Evolutionary conservation across 164 flowering plant species (phyloP), one percentile per base, ranked within the genome.

Genomic region (Umbilicus rupestris): DNA sequence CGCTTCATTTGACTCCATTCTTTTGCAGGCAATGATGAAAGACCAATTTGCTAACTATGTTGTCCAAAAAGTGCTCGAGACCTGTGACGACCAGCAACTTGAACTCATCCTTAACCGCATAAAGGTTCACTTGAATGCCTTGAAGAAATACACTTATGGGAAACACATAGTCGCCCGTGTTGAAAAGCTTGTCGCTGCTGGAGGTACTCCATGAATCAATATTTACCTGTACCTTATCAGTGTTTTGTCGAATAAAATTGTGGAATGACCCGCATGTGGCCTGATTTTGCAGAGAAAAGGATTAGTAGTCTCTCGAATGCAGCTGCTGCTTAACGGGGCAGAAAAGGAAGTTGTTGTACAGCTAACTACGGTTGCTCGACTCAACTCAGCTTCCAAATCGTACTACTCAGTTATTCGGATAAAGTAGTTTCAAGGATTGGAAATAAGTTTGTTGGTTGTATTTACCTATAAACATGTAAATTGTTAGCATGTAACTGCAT

Each of bases 131-230:
- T 75, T 92, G 84, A 92, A 85, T 82, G 92, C 94, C 15, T 77
- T 92, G 74, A 92, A 92, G 79, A 92, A 89, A 80, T 89, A 86
- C 71, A 92, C 97, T 55, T 92, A 92, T 47, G 97, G 97, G 73
- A 92, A 92, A 80, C 97, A 92, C 67, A 92, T 89, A 71, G 96
- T 92, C 71, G 97, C 96, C 0, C 97, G 97, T 71, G 97, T 92
- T 69, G 97, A 92, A 81, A 92, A 92, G 81, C 94, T 92, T 73
- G 97, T 92, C 78, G 89, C 94, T 11, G 92, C 97, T 72, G 97
- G 96, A 68, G 97, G 97, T 89, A 83, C 50, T 28, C 19, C 20
- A 6, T 37, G n/a, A 20, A 22, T 19, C 31, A 10, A 39, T 64
- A n/a, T 42, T 64, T 9, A 20, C n/a, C 24, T 42, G 33, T 28